phyloP scores from a whole-genome alignment of 306 rosid species.

The Trifolium fragiferum region DNA sequence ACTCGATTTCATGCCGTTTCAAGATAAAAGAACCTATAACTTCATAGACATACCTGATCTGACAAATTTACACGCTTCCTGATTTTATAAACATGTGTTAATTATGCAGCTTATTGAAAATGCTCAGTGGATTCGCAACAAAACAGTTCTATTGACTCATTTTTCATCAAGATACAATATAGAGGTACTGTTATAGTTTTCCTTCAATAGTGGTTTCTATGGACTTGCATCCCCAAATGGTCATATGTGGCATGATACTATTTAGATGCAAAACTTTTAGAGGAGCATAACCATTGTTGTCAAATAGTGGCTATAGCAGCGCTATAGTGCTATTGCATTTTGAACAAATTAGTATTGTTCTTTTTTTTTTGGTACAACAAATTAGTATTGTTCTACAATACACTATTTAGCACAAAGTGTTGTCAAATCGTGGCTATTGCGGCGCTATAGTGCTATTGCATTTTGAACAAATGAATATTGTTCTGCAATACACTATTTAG shows the following conservation, averaged over 20 bases:
- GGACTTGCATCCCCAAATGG: background rate
- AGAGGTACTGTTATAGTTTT: slow-evolving; percentile 65
- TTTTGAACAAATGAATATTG: background rate
- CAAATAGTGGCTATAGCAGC: background rate
- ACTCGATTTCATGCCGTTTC: background rate
- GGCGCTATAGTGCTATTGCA: background rate
- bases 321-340: background rate
- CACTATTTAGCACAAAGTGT: too few species aligned
- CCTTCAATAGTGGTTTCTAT: background rate
- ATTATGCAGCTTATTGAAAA: slow-evolving; percentile 73
- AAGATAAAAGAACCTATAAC: slow-evolving; percentile 11
- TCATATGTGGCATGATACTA: background rate
- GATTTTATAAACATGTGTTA: slow-evolving; percentile 13
- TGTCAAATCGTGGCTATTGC: too few species aligned
- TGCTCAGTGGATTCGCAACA: slow-evolving; percentile 91
- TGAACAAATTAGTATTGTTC: background rate
- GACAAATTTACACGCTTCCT: slow-evolving; percentile 7
- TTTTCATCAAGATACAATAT: slow-evolving; percentile 87
- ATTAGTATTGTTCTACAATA: background rate
- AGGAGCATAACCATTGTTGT: slow-evolving; percentile 3
- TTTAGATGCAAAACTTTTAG: slow-evolving; percentile 7
- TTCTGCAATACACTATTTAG: too few species aligned
- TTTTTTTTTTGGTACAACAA: too few species aligned
- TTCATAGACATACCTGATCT: background rate
- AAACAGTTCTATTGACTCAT: slow-evolving; percentile 86